Percentiles rank a stretch among this genome's conserved stretches.
Evolutionary conservation across 768 basidiomycete species (phyloP).

Genomic region (Xerocomus brunneocitrinus): DNA sequence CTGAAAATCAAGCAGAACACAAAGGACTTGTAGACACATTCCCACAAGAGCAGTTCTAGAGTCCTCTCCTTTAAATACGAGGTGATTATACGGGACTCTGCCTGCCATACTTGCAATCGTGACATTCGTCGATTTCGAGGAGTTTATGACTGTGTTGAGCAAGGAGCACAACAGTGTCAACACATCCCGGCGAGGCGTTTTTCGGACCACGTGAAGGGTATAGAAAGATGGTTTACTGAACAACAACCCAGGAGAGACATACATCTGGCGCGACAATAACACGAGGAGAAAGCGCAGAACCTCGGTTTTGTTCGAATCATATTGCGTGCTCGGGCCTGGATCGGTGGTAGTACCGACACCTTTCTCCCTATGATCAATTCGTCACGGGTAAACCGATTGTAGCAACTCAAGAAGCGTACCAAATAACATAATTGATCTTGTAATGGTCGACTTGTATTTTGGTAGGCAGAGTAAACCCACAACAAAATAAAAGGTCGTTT

Average conservation of each 20-base stretch:
- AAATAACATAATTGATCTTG: conserved; percentile 84
- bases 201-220: conserved; percentile 72
- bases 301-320: conserved; percentile 82
- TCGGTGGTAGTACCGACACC: conserved; percentile 87
- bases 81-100: conserved; percentile 83
- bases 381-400: conserved; percentile 4
- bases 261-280: conserved; percentile 87
- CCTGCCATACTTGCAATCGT: conserved; percentile 68
- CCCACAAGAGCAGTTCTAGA: conserved; percentile 65
- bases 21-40: conserved; percentile 73
- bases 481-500: conserved; percentile 88
- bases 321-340: conserved; percentile 54
- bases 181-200: conserved; percentile 74
- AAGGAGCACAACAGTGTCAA: conserved; percentile 90
- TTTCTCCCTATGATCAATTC: conserved; percentile 65
- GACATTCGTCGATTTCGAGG: conserved; percentile 45
- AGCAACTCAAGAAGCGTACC: conserved; percentile 45
- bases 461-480: conserved; percentile 85
- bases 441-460: conserved; percentile 73
- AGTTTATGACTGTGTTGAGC: conserved; percentile 84
- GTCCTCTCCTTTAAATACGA: conserved; percentile 88
- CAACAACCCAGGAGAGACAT: conserved; percentile 65
- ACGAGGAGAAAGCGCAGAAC: conserved; percentile 86
- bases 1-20: conserved; percentile 75
- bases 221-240: conserved; percentile 73